Evolutionary conservation across 2,329 filamentous ascomycete species (phyloP).

Genomic region (Exophiala spinifera): DNA sequence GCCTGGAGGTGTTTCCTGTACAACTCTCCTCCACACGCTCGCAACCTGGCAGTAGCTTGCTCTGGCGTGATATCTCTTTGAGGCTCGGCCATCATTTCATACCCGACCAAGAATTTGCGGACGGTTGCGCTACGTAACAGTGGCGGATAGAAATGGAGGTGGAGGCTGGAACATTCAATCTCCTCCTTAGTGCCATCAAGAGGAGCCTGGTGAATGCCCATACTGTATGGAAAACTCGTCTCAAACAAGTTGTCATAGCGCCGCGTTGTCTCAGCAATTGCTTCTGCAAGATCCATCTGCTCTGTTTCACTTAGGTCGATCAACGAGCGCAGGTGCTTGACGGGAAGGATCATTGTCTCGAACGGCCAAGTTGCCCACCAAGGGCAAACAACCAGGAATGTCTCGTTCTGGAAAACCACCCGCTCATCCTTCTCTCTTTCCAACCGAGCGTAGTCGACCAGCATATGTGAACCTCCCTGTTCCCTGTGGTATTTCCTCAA

Average conservation of each 20-base stretch:
- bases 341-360: constrained; percentile 85
- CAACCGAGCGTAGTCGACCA: constrained; percentile 81
- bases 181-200: constrained; percentile 78
- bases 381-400: constrained; percentile 83
- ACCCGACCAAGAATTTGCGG: constrained; percentile 93
- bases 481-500: constrained; percentile 73
- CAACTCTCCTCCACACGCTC: constrained; percentile 73
- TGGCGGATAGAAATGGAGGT: constrained; percentile 97
- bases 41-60: constrained; percentile 77
- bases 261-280: constrained; percentile 81
- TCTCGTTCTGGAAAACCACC: constrained; percentile 80
- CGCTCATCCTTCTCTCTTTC: constrained; percentile 80
- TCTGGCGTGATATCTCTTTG: constrained; percentile 97
- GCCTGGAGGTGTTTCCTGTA: constrained; percentile 65
- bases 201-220: constrained; percentile 93
- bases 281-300: constrained; percentile 71
- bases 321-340: constrained; percentile 76
- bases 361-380: constrained; percentile 99
- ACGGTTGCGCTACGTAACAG: constrained; percentile 89
- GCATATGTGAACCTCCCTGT: constrained; percentile 69
- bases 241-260: constrained; percentile 97
- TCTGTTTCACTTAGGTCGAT: constrained; percentile 75
- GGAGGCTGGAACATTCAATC: constrained; percentile 82
- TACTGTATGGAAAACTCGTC: constrained; percentile 95
- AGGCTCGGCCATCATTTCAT: constrained; percentile 95